phyloP scores from a whole-genome alignment of 2,329 filamentous ascomycete species.

The Sodiomyces alkalinus region DNA sequence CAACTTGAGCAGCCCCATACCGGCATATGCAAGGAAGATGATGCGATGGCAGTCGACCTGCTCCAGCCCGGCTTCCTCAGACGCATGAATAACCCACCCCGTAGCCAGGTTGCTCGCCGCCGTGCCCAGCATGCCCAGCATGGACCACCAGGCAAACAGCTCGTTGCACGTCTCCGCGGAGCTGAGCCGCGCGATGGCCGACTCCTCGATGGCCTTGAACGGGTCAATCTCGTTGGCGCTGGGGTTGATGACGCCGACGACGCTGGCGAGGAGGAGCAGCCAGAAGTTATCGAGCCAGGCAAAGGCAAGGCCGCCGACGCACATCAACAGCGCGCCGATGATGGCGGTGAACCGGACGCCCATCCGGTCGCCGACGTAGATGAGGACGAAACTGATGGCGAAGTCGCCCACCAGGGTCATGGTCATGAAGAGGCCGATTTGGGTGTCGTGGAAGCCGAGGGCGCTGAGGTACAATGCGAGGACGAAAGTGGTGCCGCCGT shows the following conservation, averaged over 20 bases:
- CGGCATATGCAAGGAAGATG: conserved; percentile 43
- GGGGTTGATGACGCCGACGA: conserved; percentile 45
- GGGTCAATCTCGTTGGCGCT: conserved; percentile 50
- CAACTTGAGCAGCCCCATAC: conserved; percentile 41
- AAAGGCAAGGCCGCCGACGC: conserved; percentile 38
- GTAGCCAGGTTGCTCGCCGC: conserved; percentile 43
- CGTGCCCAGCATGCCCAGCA: conserved; percentile 42
- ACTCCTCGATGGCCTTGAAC: conserved; percentile 47
- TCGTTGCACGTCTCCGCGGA: conserved; percentile 29
- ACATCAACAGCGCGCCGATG: conserved; percentile 39
- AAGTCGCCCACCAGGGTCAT: conserved; percentile 46
- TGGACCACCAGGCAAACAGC: conserved; percentile 47
- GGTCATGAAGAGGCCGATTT: conserved; percentile 50
- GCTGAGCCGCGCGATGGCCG: conserved; percentile 41
- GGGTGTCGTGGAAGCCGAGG: conserved; percentile 31
- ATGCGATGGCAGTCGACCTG: conserved; percentile 28
- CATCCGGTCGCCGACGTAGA: conserved; percentile 40
- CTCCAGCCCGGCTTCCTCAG: conserved; percentile 29
- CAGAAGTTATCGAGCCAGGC: conserved; percentile 37
- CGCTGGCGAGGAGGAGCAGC: conserved; percentile 38
- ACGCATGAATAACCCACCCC: conserved; percentile 41
- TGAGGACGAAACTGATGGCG: conserved; percentile 41
- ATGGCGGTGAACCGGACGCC: conserved; percentile 39
- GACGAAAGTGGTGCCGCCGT: conserved; percentile 42
- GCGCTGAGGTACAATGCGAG: conserved; percentile 39